Conservation (phyloP, 352 stramenopile species). For the Pythium aquatile region DNA sequence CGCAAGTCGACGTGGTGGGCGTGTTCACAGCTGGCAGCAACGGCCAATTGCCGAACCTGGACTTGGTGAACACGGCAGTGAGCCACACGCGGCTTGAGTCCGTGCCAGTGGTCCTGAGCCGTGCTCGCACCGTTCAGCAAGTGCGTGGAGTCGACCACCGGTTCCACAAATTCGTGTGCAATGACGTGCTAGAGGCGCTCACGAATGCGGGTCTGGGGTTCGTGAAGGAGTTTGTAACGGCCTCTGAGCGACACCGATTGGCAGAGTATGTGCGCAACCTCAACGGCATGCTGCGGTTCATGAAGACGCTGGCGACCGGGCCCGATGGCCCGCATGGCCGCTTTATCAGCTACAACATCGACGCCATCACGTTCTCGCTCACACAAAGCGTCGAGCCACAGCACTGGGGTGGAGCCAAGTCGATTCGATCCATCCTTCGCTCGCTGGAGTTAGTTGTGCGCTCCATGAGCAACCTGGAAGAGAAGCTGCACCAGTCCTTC, state of each 20-base stretch:
- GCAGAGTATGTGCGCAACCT: conserved; percentile 57
- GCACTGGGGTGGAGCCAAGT: conserved; percentile 23
- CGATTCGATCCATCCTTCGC: conserved; percentile 41
- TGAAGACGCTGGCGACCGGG: conserved; percentile 62
- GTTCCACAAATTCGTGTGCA: neutral
- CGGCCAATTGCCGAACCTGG: conserved; percentile 83
- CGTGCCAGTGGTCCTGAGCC: conserved; percentile 52
- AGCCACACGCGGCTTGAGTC: conserved; percentile 43
- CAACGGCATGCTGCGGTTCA: conserved; percentile 77
- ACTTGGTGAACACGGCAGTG: conserved; percentile 82
- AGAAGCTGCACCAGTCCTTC: conserved; percentile 89
- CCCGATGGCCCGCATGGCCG: conserved; percentile 67
- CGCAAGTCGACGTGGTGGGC: conserved; percentile 35
- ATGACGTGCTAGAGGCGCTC: conserved; percentile 4
- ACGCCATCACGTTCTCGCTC: conserved; percentile 67
- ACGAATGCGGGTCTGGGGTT: conserved; percentile 2
- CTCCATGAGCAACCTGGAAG: conserved; percentile 83
- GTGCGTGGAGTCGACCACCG: neutral
- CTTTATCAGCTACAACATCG: conserved; percentile 87
- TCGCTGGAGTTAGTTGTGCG: conserved; percentile 68
- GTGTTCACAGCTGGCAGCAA: conserved; percentile 76
- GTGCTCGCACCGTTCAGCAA: conserved; percentile 30
- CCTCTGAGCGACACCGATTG: conserved; percentile 23
- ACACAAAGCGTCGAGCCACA: conserved; percentile 23
- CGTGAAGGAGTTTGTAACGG: conserved; percentile 5